Evolutionary conservation across 1,284 basidiomycete genomes (phyloP).

Genomic region (Prillingera fragicola): DNA sequence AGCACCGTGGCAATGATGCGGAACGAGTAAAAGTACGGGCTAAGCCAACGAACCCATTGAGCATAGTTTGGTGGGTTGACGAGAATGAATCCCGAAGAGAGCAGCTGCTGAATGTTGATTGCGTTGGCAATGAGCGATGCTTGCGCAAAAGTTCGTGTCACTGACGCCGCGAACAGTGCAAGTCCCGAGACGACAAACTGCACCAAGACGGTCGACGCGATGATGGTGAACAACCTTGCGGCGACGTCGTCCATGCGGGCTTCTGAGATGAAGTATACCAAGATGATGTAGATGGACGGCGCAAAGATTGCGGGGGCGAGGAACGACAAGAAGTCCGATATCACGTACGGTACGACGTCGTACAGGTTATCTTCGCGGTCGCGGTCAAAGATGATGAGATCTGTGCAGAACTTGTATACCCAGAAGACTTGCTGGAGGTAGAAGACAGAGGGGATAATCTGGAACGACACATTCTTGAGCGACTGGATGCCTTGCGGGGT

Average conservation of each 20-base stretch:
- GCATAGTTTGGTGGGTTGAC: conserved; percentile 49
- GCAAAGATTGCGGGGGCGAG: conserved; percentile 42
- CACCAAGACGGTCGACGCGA: conserved; percentile 45
- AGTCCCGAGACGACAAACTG: conserved; percentile 49
- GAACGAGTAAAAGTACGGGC: conserved; percentile 41
- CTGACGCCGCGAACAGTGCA: conserved; percentile 44
- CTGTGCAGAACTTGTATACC: conserved; percentile 46
- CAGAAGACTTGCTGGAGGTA: conserved; percentile 45
- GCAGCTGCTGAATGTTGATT: conserved; percentile 33
- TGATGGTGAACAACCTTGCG: conserved; percentile 46
- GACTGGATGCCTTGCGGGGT: conserved; percentile 49
- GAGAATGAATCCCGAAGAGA: conserved; percentile 41
- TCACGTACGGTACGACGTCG: conserved; percentile 46
- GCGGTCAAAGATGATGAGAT: conserved; percentile 52
- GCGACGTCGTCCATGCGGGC: conserved; percentile 47
- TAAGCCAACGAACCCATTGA: conserved; percentile 49
- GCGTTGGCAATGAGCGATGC: conserved; percentile 47
- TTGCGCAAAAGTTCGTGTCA: conserved; percentile 45
- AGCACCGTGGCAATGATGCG: conserved; percentile 46
- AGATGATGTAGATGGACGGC: conserved; percentile 43
- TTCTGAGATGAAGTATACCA: conserved; percentile 46
- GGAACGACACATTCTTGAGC: conserved; percentile 46
- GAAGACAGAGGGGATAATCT: conserved; percentile 43
- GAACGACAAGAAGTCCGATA: conserved; percentile 45
- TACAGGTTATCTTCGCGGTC: conserved; percentile 47